Base-by-base conservation (phyloP, 108 stramenopile genomes). In the Licmophora abbreviata region DNA sequence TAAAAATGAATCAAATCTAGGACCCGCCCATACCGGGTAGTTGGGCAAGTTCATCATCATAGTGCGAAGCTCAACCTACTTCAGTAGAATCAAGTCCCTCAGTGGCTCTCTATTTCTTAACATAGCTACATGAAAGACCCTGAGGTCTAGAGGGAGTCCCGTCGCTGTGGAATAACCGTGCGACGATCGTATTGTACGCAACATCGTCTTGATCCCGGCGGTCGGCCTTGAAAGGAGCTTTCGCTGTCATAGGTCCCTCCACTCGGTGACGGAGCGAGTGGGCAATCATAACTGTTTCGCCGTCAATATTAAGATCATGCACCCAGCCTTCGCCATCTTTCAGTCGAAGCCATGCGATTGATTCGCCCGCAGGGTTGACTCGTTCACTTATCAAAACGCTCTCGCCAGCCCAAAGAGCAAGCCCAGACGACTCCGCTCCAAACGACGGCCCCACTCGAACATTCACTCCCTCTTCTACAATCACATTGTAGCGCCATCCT, bases 281-380 rank as follows among this genome's bases (percentile, higher is more conserved):
- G 0, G 73, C 49, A 58, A 71, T 72, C 68, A 85, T 71, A 0
- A 79, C 54, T 15, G 58, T 36, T 41, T 83, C 77, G 29, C 67
- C 80, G 28, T 67, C 45, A 22, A 55, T 35, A 17, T 61, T 63
- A 24, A 65, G 47, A 29, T 69, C 67, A 35, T 80, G 76, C 23
- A 87, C 69, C 89, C 85, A 92, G 0, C 83, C 85, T 36, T 54
- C 49, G 18, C 76, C 77, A 53, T 75, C 73, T 28, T 71, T 87
- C 7, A 87, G 52, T 41, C 89, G 71, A 5, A 87, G 61, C 89
- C 89, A 92, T 1, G 61, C 62, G 8, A 70, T 66, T 9, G 72
- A 58, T 44, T 77, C 69, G 18, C 66, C 65, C 3, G 65, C 50
- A 3, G 68, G 54, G 4, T 55, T 79, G 20, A 92, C 85, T 27